These are phyloP conservation scores for Colletotrichum sp. DNA, from an alignment of 2,329 filamentous ascomycete species.

Conservation along the genomic window DNA sequence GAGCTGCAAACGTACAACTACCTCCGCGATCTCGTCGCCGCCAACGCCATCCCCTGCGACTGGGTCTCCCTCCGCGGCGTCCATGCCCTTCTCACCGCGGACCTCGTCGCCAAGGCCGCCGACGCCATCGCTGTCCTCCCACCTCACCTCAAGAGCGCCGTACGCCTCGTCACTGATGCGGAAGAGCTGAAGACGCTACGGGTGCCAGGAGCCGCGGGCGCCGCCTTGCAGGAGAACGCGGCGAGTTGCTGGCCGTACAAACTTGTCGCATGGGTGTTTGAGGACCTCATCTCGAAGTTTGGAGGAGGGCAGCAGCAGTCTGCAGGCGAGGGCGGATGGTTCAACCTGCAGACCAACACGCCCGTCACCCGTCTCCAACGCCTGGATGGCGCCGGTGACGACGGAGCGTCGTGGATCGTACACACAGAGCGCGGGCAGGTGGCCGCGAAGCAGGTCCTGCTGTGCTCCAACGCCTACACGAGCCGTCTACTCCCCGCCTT, in stretches of 20 bases:
- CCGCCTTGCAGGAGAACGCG: conserved; percentile 68
- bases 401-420: conserved; percentile 58
- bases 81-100: conserved; percentile 64
- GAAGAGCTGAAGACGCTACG: conserved; percentile 56
- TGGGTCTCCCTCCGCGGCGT: conserved; percentile 69
- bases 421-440: conserved; percentile 75
- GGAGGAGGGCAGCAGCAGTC: conserved; percentile 31
- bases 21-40: conserved; percentile 61
- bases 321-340: conserved; percentile 26
- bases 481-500: conserved; percentile 75
- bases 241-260: conserved; percentile 86
- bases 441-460: conserved; percentile 66
- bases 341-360: conserved; percentile 80
- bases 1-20: conserved; percentile 73
- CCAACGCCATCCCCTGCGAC: conserved; percentile 70
- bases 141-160: conserved; percentile 61
- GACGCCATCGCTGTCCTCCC: conserved; percentile 58
- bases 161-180: conserved; percentile 43
- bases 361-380: conserved; percentile 60
- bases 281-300: conserved; percentile 52
- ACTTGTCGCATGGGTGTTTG: conserved; percentile 74
- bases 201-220: conserved; percentile 63
- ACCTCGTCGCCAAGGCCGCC: conserved; percentile 58
- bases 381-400: conserved; percentile 5
- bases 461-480: conserved; percentile 87